phyloP scores from a whole-genome alignment of 2,329 filamentous ascomycete genomes.

The Fusarium foetens region DNA sequence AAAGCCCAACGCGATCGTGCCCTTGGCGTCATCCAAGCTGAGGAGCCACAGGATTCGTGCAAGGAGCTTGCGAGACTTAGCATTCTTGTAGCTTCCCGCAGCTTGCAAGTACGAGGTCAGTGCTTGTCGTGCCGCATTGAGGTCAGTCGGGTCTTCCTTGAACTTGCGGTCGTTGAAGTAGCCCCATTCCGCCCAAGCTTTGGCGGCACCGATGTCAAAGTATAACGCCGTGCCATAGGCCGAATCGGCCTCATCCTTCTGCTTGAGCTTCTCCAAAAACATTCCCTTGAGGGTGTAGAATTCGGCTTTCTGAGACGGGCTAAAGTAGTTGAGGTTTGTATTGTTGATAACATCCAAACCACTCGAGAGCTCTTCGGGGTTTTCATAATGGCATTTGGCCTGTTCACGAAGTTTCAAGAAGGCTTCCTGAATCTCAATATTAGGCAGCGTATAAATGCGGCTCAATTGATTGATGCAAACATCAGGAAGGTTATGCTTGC shows the following conservation, averaged over 20 bases:
- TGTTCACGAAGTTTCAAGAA: constrained; percentile 99
- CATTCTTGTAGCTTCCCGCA: constrained; percentile 94
- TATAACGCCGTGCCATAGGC: constrained; percentile 95
- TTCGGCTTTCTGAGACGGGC: constrained; percentile 93
- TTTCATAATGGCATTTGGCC: constrained; percentile 98
- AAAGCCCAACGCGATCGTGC: constrained; percentile 84
- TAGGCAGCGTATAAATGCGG: constrained; percentile 97
- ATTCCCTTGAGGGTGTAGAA: constrained; percentile 99
- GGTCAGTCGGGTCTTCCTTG: constrained; percentile 85
- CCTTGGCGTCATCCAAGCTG: constrained; percentile 89
- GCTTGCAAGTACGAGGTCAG: constrained; percentile 97
- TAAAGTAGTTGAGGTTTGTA: constrained; percentile 99
- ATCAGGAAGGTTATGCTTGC: constrained; percentile 95
- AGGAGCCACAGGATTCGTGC: constrained; percentile 95
- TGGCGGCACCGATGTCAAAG: constrained; percentile 94
- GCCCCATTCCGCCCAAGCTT: constrained; percentile 99
- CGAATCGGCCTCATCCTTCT: constrained; percentile 90
- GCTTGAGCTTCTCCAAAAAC: constrained; percentile 94
- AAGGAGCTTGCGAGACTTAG: constrained; percentile 93
- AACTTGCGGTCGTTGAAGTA: constrained; percentile 98
- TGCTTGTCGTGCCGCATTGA: constrained; percentile 87
- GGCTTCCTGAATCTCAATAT: constrained; percentile 99
- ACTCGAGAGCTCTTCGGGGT: constrained; percentile 88
- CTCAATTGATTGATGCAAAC: constrained; percentile 98
- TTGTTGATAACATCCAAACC: constrained; percentile 99